Base-by-base conservation (phyloP, 2,329 filamentous ascomycete genomes). In the Ilyonectria destructans region DNA sequence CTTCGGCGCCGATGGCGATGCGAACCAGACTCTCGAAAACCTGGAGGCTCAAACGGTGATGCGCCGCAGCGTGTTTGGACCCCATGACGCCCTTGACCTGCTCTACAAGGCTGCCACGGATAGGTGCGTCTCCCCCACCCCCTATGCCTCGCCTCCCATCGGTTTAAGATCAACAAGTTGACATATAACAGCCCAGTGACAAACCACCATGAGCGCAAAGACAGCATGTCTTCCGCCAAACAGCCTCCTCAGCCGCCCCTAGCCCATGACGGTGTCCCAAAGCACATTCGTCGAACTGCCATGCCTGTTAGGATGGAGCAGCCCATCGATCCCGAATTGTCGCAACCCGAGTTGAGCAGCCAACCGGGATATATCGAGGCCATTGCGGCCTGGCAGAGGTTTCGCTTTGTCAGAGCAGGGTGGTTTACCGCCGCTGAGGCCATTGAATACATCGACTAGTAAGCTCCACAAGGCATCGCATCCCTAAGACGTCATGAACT, bases 341-440 rank as follows among this genome's bases (percentile, higher is more conserved):
- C 81, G 68, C 82, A 84, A 71, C 75, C 85, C 46, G 81, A 84
- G 65, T 74, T 85, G 69, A 80, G 85, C 69, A 73, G 82, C 57
- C 85, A 89, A 69, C 83, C 86, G 33, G 86, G 90, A 58, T 91
- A 91, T 73, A 83, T 88, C 48, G 89, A 93, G 65, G 95, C 95
- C 0, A 83, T 97, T 67, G 91, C 90, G 75, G 92, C 94, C n/a
- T 99, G 96, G 96, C 90, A 92, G 2, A 88, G 94, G 70, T 95
- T 98, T 79, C 91, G 95, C 49, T 98, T 98, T 78, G 96, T 98
- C n/a, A 91, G 95, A 61, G 95, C 95, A 9, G 96, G 96, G 10
- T 98, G 96, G 96, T 96, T 99, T 80, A 97, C 95, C 0, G 93
- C 96, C 0, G 91, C 93, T 72, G 96, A 99, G 81, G 96, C 94